Evolutionary conservation across 805 yeast genomes (phyloP).

Genomic region (Spathaspora boniae): DNA sequence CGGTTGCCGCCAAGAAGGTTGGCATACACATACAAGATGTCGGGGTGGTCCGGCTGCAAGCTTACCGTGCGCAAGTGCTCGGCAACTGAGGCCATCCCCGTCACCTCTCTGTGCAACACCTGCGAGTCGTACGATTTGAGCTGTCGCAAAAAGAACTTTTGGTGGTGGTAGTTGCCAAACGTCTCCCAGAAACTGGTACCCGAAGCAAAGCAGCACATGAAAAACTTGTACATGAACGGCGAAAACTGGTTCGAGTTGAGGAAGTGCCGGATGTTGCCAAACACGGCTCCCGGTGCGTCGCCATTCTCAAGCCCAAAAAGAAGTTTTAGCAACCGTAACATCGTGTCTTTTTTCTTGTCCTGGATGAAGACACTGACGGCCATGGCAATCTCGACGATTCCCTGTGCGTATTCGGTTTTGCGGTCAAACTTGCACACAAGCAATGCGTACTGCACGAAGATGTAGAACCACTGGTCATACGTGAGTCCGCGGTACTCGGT

Average conservation of each 20-base stretch:
- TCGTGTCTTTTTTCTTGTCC: slow-evolving; percentile 55
- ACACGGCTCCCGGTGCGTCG: slow-evolving; percentile 51
- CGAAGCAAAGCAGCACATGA: slow-evolving; percentile 61
- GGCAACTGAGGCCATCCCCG: slow-evolving; percentile 77
- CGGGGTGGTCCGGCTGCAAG: slow-evolving; percentile 50
- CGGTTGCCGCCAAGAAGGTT: slow-evolving; percentile 76
- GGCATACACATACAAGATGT: slow-evolving; percentile 75
- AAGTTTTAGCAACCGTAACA: slow-evolving; percentile 64
- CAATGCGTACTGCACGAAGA: slow-evolving; percentile 77
- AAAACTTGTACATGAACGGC: slow-evolving; percentile 61
- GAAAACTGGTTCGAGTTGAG: slow-evolving; percentile 74
- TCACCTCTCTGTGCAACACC: slow-evolving; percentile 46
- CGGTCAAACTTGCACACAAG: slow-evolving; percentile 61
- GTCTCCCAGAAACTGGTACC: slow-evolving; percentile 57
- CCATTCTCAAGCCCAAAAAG: slow-evolving; percentile 45
- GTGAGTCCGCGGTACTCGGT: slow-evolving; percentile 69
- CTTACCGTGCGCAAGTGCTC: slow-evolving; percentile 44
- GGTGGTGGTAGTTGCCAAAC: slow-evolving; percentile 77
- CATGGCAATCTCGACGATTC: slow-evolving; percentile 67
- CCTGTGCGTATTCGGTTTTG: slow-evolving; percentile 51
- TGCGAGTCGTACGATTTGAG: slow-evolving; percentile 83
- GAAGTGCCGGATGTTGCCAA: slow-evolving; percentile 58
- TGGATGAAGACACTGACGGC: slow-evolving; percentile 76
- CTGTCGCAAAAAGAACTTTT: slow-evolving; percentile 85
- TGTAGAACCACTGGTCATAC: slow-evolving; percentile 79